Base-by-base conservation (phyloP, 805 yeast species). In the Yamadazyma endophytica region DNA sequence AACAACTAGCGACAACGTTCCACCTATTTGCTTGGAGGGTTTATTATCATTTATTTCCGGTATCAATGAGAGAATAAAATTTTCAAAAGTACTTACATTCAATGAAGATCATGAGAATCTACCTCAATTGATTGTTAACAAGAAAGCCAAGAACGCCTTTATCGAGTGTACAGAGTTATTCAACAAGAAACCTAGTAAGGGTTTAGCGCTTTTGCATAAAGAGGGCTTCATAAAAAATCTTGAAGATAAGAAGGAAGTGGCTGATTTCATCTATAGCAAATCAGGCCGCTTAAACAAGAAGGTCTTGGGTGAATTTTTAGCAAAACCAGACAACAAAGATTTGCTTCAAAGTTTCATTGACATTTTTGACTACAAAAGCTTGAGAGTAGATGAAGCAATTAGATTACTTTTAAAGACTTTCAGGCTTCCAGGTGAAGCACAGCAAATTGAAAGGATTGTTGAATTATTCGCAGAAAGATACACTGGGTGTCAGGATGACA, bases 341-440 rank as follows among this genome's bases (percentile, higher is more conserved):
- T 58, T 89, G 5, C 62, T 90, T 42, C 66, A 66, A 29, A 64
- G 72, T 28, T 92, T 87, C 50, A 73, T 90, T 42, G 63, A 65
- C 1, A 56, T 77, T 33, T 82, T 90, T 52, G 90, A 89, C 35
- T 89, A 89, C 52, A 63, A 68, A 21, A 82, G 75, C 13, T 64
- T 83, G 44, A 70, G 98, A 49, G 90, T 94, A 2, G 99, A 92
- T 56, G 97, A 90, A 56, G 96, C 96, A 0, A 64, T 92, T 31
- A 73, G 99, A 48, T 69, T 84, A 34, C 56, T 92, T 37, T 66
- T 94, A 43, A 82, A 84, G 35, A 75, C 83, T 13, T 90, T 92
- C 52, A 75, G 98, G 54, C 68, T 92, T 29, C 97, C 97, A 1
- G 99, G 99, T 37, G 99, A 92, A 59, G 83, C 97, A 0, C 97